These are phyloP conservation scores for Linum trigynum DNA, from an alignment of 345 rosid genomes.

Conservation along the genomic window DNA sequence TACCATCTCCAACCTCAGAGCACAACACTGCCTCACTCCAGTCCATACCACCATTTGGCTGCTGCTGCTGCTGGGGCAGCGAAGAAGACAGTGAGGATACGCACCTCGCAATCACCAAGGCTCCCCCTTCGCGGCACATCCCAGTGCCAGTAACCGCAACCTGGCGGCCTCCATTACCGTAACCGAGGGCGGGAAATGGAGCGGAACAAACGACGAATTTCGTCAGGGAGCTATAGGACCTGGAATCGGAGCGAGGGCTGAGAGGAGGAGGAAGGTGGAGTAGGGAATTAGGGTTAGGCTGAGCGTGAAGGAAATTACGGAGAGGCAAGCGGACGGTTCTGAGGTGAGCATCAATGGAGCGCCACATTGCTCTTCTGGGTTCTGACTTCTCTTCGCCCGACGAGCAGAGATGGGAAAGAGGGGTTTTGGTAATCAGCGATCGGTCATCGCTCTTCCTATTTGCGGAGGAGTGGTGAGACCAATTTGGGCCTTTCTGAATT, in stretches of 20 bases:
- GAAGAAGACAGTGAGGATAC: conserved; percentile 18
- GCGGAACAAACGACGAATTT: background rate
- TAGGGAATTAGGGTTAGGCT: background rate
- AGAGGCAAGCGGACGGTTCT: background rate
- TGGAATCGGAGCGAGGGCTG: background rate
- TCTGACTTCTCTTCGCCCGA: background rate
- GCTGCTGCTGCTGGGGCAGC: conserved; percentile 10
- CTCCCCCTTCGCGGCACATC: background rate
- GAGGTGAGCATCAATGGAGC: background rate
- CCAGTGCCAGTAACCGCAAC: background rate
- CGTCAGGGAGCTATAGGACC: background rate
- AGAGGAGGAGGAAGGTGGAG: background rate
- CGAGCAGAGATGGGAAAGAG: background rate
- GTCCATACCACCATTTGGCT: conserved; percentile 6
- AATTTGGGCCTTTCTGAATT: too few relatives aligned
- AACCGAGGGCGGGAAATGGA: background rate
- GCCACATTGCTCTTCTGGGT: background rate
- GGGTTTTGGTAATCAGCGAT: background rate
- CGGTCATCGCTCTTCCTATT: too few relatives aligned
- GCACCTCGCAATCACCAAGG: background rate
- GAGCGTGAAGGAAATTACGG: background rate
- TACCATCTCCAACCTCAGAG: conserved; percentile 12
- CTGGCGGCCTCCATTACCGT: background rate
- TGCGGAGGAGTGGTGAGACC: too few relatives aligned
- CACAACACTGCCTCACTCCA: conserved; percentile 17